Evolutionary conservation across 805 yeast species (phyloP), one percentile per base, ranked within the genome.

Genomic region (Candida odintsovae): DNA sequence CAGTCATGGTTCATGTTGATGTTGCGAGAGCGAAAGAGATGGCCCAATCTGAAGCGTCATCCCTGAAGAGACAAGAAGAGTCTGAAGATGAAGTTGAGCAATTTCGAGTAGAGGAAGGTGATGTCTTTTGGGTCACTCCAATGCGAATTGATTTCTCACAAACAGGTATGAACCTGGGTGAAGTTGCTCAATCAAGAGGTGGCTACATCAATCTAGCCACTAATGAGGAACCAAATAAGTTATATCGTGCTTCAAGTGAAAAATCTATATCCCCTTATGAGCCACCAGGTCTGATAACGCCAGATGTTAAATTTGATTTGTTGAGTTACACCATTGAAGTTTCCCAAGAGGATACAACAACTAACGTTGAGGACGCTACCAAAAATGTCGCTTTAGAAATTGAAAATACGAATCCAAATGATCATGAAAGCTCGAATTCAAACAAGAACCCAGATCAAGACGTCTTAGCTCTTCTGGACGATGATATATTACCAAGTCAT

Each of bases 261-360:
- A n/a, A 6, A 8, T n/a, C 26, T 12, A 20, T 37, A 8, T 16
- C 48, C 3, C 52, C 52, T 16, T n/a, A 19, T 13, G 52, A 49
- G 29, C 46, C 45, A 35, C 42, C 45, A 8, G 52, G 52, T 15
- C 48, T 49, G 46, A 37, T 49, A 15, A 49, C 50, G 2, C 38
- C 25, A 10, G 16, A 7, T 6, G 13, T 25, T 22, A 36, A 11
- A n/a, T 44, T 15, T 25, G 21, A 16, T 36, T 9, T 20, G 15
- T 12, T 16, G 10, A 23, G 16, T 13, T 41, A 39, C 33, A 38
- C 11, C 12, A n/a, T 16, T 16, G 20, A n/a, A 5, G 11, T 18
- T 9, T 8, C 20, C 12, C 12, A 16, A 16, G 36, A 18, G 20
- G 20, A 20, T 11, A 5, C 36, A 7, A 18, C 36, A 3, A 16